phyloP scores from a whole-genome alignment of 495 filamentous ascomycete species.

The Pseudomonodictys pantanalensis region DNA sequence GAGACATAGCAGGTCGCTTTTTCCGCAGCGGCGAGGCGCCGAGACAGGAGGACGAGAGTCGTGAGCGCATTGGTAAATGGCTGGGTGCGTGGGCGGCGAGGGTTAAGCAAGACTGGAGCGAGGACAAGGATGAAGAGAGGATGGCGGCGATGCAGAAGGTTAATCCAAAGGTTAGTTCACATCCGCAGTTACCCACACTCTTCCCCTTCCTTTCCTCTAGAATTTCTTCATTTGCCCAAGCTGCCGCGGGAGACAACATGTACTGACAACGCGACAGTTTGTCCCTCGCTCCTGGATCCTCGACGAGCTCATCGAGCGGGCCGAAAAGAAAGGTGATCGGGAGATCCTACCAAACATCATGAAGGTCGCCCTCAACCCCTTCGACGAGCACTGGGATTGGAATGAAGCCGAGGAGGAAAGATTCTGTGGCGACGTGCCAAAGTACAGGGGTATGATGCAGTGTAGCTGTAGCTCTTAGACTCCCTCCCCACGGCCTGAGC shows the following conservation, averaged over 20 bases:
- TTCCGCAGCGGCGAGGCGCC: slow-evolving; percentile 61
- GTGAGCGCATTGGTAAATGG: slow-evolving; percentile 68
- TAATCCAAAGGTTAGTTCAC: slow-evolving; percentile 67
- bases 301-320: slow-evolving; percentile 84
- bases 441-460: slow-evolving; percentile 72
- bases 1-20: slow-evolving; percentile 60
- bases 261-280: slow-evolving; percentile 49
- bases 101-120: slow-evolving; percentile 68
- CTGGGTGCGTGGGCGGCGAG: slow-evolving; percentile 67
- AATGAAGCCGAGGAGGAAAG: slow-evolving; percentile 71
- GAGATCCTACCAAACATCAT: slow-evolving; percentile 72
- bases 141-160: slow-evolving; percentile 71
- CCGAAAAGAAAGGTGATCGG: slow-evolving; percentile 79
- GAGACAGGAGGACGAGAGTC: slow-evolving; percentile 58
- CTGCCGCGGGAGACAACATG: no score
- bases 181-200: neutral
- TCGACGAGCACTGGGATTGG: slow-evolving; percentile 74
- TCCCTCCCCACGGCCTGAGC: neutral
- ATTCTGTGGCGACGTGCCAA: slow-evolving; percentile 86
- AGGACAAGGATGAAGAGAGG: slow-evolving; percentile 53
- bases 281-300: slow-evolving; percentile 85
- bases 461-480: slow-evolving; percentile 72
- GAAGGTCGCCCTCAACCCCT: slow-evolving; percentile 77
- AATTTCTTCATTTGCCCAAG: no score
- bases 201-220: no score